A percentile compares a stretch with the other conserved stretches of the same genome.
Conservation (phyloP, 371 early-diverging fungal species). For the Apophysomyces ossiformis region DNA sequence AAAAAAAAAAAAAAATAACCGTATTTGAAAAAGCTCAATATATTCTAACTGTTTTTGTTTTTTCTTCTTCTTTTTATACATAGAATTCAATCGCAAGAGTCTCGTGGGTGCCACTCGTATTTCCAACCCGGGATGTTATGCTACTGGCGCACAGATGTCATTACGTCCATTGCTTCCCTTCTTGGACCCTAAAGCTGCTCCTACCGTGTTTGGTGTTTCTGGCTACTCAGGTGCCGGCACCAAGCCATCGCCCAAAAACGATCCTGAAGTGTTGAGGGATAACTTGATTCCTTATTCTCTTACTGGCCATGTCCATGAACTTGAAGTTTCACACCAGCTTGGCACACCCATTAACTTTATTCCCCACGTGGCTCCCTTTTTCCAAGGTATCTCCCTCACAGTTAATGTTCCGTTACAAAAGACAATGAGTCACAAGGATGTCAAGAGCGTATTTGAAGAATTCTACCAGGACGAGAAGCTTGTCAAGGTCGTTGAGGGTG, state of each 20-base stretch:
- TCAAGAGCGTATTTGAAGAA: constrained; percentile 72
- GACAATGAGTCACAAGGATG: constrained; percentile 65
- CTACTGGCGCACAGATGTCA: constrained; percentile 93
- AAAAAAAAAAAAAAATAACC: neutral
- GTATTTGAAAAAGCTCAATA: neutral
- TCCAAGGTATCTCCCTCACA: constrained; percentile 93
- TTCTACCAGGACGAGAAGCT: constrained; percentile 80
- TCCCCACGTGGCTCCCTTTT: constrained; percentile 92
- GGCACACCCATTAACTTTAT: constrained; percentile 72
- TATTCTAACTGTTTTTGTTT: neutral
- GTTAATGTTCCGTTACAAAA: constrained; percentile 82
- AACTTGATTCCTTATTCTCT: constrained; percentile 93
- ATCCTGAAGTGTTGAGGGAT: constrained; percentile 79
- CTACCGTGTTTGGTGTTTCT: constrained; percentile 93
- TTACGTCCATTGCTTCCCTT: constrained; percentile 80
- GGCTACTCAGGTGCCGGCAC: constrained; percentile 98
- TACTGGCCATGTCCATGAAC: constrained; percentile 95
- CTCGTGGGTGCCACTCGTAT: constrained; percentile 69
- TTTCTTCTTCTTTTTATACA: neutral
- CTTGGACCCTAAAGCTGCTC: constrained; percentile 56
- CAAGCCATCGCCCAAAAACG: constrained; percentile 93
- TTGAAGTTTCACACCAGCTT: constrained; percentile 85
- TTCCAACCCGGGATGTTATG: constrained; percentile 98
- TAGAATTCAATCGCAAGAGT: constrained; percentile 73
- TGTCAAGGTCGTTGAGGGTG: constrained; percentile 73